A percentile compares a stretch with the other conserved stretches of the same genome.
phyloP scores from a whole-genome alignment of 2,329 filamentous ascomycete genomes.

The Epichloe aotearoae region DNA sequence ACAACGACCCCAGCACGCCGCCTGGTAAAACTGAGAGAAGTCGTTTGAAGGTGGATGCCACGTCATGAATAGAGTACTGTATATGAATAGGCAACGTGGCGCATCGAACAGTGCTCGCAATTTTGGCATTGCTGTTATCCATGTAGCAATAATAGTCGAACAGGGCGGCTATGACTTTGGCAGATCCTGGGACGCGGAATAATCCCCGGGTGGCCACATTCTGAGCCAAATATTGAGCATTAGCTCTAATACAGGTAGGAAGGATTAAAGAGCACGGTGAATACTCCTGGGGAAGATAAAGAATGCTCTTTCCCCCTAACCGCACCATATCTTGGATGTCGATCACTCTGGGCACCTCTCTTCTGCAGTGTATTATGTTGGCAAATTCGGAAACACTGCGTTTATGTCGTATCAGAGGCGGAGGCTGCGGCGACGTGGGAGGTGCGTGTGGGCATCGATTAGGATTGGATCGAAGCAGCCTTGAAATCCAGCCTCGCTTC shows the following conservation, averaged over 20 bases:
- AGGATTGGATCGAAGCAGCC: slow-evolving; percentile 18
- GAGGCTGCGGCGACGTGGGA: slow-evolving; percentile 1
- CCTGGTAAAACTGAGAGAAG: slow-evolving; percentile 51
- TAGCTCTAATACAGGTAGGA: slow-evolving; percentile 53
- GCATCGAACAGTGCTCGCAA: slow-evolving; percentile 44
- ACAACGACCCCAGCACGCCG: slow-evolving; percentile 50
- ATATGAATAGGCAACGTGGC: slow-evolving; percentile 49
- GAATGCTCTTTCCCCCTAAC: slow-evolving; percentile 45
- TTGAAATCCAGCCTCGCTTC: slow-evolving; percentile 25
- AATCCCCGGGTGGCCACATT: slow-evolving; percentile 42
- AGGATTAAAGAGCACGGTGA: slow-evolving; percentile 42
- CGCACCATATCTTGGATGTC: slow-evolving; percentile 46
- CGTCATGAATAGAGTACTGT: slow-evolving; percentile 46
- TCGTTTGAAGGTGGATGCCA: slow-evolving; percentile 54
- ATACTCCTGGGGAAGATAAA: slow-evolving; percentile 48
- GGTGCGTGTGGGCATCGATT: slow-evolving; percentile 6
- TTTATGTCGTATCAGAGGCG: slow-evolving; percentile 23
- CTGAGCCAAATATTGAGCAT: slow-evolving; percentile 49
- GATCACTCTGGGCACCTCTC: slow-evolving; percentile 33
- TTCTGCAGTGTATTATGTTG: slow-evolving; percentile 28
- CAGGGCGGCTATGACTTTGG: slow-evolving; percentile 39
- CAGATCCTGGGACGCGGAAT: slow-evolving; percentile 50
- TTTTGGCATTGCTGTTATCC: slow-evolving; percentile 32
- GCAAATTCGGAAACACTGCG: slow-evolving; percentile 45
- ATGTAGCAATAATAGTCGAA: slow-evolving; percentile 49